Evolutionary conservation across 2,329 filamentous ascomycete genomes (phyloP).

Genomic region (Sphaerulina populicola): DNA sequence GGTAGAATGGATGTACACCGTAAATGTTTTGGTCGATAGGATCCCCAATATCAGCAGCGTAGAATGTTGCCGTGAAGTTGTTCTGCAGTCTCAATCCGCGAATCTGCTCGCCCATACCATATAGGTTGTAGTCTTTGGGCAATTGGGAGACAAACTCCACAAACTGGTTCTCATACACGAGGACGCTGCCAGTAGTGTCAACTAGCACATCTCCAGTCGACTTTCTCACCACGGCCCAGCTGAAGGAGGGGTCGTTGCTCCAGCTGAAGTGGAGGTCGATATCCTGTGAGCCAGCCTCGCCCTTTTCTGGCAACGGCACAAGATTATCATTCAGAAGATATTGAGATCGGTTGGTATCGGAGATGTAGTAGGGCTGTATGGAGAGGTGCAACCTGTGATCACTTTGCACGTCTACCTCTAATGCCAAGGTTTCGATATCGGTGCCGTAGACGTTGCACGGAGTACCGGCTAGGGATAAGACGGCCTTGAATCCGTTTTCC

Average conservation of each 20-base stretch:
- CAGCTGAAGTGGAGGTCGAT: conserved; percentile 47
- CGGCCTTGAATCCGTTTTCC: conserved; percentile 45
- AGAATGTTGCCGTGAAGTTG: conserved; percentile 62
- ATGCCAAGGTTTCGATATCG: conserved; percentile 58
- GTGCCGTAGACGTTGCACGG: conserved; percentile 68
- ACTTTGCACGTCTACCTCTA: conserved; percentile 49
- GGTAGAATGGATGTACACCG: conserved; percentile 67
- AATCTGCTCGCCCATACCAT: conserved; percentile 66
- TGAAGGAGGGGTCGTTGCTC: conserved; percentile 52
- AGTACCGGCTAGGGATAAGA: conserved; percentile 45
- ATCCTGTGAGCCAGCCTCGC: conserved; percentile 36
- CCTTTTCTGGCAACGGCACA: conserved; percentile 49
- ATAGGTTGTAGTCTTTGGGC: conserved; percentile 62
- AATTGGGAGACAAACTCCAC: conserved; percentile 61
- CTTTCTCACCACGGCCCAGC: conserved; percentile 48
- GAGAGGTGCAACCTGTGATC: conserved; percentile 61
- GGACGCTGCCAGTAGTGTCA: conserved; percentile 52
- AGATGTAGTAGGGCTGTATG: conserved; percentile 58
- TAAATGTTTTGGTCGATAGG: conserved; percentile 62
- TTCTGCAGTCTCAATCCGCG: conserved; percentile 63
- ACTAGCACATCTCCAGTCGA: conserved; percentile 60
- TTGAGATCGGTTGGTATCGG: conserved; percentile 31
- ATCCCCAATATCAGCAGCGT: conserved; percentile 60
- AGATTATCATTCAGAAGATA: conserved; percentile 58
- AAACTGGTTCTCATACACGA: conserved; percentile 71